A percentile compares a stretch with the other conserved stretches of the same genome.
Evolutionary conservation across 768 basidiomycete species (phyloP).

Genomic region (Russula griseocarnosa): DNA sequence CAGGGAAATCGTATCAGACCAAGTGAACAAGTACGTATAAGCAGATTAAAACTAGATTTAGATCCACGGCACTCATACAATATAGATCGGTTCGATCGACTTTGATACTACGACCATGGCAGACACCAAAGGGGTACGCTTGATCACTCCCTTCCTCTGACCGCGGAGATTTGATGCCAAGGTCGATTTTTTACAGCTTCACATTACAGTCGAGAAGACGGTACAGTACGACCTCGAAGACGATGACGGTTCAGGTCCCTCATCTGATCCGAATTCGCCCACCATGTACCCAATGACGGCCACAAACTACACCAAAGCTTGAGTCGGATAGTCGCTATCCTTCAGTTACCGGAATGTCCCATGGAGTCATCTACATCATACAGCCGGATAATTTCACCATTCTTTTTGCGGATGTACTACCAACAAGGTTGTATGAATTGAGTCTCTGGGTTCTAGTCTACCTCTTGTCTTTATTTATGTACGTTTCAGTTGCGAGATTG

Average conservation of each 20-base stretch:
- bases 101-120: not conserved
- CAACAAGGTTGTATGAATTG: not conserved
- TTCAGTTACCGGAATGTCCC: no score
- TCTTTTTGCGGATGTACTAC: not conserved
- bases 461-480: not conserved
- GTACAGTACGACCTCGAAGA: conserved; percentile 20
- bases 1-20: not conserved
- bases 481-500: not conserved
- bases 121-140: conserved; percentile 4
- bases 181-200: conserved; percentile 11
- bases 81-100: not conserved
- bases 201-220: conserved; percentile 27
- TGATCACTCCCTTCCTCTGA: not conserved
- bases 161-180: not conserved
- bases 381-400: not conserved
- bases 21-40: not conserved
- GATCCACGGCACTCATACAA: not conserved
- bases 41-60: no score
- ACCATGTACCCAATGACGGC: not conserved
- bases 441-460: not conserved
- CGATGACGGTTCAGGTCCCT: conserved; percentile 13
- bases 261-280: not conserved
- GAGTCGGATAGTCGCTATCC: not conserved
- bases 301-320: not conserved
- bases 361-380: not conserved